These are phyloP conservation scores for Dryas drummondii DNA, from an alignment of 306 rosid species.

Conservation along the genomic window DNA sequence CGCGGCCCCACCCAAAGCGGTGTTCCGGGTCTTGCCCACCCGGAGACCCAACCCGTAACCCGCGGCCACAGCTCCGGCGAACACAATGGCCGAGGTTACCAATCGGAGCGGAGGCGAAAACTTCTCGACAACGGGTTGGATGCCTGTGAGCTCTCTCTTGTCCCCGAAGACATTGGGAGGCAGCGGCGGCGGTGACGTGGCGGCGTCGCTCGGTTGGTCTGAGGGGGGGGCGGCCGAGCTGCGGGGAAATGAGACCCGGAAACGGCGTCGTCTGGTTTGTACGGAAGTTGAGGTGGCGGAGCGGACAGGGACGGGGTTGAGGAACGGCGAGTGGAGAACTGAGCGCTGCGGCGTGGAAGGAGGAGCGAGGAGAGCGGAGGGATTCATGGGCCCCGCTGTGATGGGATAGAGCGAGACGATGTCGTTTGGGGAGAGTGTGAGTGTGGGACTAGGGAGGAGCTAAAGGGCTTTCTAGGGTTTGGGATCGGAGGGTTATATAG, in stretches of 20 bases:
- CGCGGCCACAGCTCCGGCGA: slow-evolving; percentile 81
- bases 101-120: slow-evolving; percentile 66
- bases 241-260: slow-evolving; percentile 59
- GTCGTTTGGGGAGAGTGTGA: slow-evolving; percentile 26
- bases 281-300: slow-evolving; percentile 19
- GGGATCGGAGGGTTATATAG: slow-evolving; percentile 31
- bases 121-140: slow-evolving; percentile 64
- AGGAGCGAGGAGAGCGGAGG: slow-evolving; percentile 53
- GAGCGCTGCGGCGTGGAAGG: slow-evolving; percentile 39
- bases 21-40: slow-evolving; percentile 51
- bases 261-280: slow-evolving; percentile 53
- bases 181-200: slow-evolving; percentile 31
- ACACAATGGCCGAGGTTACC: slow-evolving; percentile 66
- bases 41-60: slow-evolving; percentile 79
- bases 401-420: slow-evolving; percentile 23
- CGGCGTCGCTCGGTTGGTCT: slow-evolving; percentile 23
- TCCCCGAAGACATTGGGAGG: slow-evolving; percentile 39
- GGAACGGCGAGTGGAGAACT: slow-evolving; percentile 41
- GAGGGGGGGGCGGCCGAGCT: slow-evolving; percentile 42
- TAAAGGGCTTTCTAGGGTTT: slow-evolving; percentile 10
- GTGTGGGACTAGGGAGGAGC: background rate
- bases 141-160: slow-evolving; percentile 67
- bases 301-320: slow-evolving; percentile 42
- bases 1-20: slow-evolving; percentile 79
- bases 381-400: slow-evolving; percentile 50